phyloP scores from a whole-genome alignment of 148 eudicot genomes.

The Oxyria digyna region DNA sequence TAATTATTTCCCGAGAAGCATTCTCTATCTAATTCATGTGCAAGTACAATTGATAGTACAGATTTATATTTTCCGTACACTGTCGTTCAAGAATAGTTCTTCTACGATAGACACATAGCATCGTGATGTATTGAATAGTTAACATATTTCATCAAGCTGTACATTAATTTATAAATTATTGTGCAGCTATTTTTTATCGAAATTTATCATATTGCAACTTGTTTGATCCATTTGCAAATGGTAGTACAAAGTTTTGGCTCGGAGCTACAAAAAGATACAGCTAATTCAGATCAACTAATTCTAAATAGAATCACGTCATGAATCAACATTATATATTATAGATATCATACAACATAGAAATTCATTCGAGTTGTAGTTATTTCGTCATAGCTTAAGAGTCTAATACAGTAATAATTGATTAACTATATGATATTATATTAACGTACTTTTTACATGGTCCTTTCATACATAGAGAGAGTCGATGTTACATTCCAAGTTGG shows the following conservation, averaged over 20 bases:
- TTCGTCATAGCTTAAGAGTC: neutral
- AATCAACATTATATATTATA: neutral
- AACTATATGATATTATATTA: too few relatives aligned
- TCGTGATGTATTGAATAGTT: neutral
- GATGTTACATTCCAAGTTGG: neutral
- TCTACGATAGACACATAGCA: neutral
- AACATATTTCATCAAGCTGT: neutral
- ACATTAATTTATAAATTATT: neutral
- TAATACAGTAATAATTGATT: neutral
- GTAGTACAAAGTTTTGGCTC: neutral
- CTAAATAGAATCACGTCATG: neutral
- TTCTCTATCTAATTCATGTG: neutral
- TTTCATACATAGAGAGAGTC: too few relatives aligned
- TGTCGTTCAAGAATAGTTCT: neutral
- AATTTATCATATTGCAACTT: neutral
- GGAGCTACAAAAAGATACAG: neutral
- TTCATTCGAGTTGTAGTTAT: neutral
- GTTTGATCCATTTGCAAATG: neutral
- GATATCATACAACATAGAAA: neutral
- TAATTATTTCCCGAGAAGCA: neutral
- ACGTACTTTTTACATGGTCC: too few relatives aligned
- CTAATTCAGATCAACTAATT: neutral
- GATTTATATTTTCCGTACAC: neutral
- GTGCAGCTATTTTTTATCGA: neutral
- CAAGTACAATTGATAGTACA: neutral